These are phyloP conservation scores for Paraleonurus japonicus DNA, from an alignment of 257 asterid genomes.

Conservation along the genomic window DNA sequence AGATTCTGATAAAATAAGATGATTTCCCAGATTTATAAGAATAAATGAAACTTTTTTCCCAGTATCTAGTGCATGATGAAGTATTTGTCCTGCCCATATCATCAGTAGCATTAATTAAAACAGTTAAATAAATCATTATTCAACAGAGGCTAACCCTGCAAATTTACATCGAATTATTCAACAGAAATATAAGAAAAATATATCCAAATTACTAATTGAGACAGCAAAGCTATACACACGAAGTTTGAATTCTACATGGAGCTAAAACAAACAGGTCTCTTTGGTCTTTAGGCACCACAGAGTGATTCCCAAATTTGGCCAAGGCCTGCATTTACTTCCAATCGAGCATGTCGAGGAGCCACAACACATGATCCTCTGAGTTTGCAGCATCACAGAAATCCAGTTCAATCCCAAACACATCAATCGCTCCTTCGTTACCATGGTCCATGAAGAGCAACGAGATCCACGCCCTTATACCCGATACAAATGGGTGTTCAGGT, in stretches of 20 bases:
- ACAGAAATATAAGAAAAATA: background rate
- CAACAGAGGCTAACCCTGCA: background rate
- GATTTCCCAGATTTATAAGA: background rate
- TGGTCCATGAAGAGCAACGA: slow-evolving; percentile 94
- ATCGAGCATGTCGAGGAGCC: slow-evolving; percentile 97
- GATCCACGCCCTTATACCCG: slow-evolving; percentile 91
- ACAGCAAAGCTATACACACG: slow-evolving; percentile 24
- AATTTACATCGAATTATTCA: slow-evolving; percentile 28
- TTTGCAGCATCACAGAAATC: slow-evolving; percentile 95
- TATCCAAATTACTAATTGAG: slow-evolving; percentile 13
- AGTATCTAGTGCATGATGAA: background rate
- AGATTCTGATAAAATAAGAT: background rate
- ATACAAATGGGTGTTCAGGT: slow-evolving; percentile 79
- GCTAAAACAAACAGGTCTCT: slow-evolving; percentile 3
- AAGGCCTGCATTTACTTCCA: slow-evolving; percentile 62
- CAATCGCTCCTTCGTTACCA: slow-evolving; percentile 61
- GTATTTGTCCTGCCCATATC: background rate
- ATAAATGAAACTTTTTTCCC: background rate
- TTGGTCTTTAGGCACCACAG: slow-evolving; percentile 1
- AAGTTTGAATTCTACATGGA: slow-evolving; percentile 19
- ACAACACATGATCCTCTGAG: slow-evolving; percentile 70
- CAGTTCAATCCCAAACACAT: slow-evolving; percentile 88
- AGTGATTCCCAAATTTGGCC: background rate
- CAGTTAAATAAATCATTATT: background rate
- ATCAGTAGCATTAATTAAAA: background rate